Evolutionary conservation across 2,329 filamentous ascomycete genomes (phyloP), one percentile per base, ranked within the genome.

Genomic region (Tolypocladium capitatum): DNA sequence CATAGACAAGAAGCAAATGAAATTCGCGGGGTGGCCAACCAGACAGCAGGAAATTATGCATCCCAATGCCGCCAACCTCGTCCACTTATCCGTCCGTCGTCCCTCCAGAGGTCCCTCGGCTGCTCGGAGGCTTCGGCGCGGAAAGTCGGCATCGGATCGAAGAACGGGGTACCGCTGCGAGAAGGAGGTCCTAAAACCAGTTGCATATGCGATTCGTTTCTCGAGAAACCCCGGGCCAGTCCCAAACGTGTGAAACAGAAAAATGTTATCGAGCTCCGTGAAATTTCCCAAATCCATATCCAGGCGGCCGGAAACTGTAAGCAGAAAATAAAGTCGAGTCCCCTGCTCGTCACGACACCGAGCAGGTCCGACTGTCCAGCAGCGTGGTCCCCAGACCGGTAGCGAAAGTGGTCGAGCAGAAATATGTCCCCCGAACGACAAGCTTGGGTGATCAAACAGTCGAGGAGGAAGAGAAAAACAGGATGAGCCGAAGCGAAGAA

Each of bases 241-340:
- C 28, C 43, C 43, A 35, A 46, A 36, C 38, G 48, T 46, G 47
- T 46, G 47, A 52, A 51, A 40, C 27, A 41, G 56, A 52, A 55
- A 56, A 53, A 47, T 54, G 50, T 54, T 38, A 49, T 51, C 46
- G 46, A 36, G 44, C 18, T 18, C 16, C 38, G 3, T 28, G 16
- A 41, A 9, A 41, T 24, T 28, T 41, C 24, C 16, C 38, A 13
- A 13, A 18, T 18, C 38, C 38, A 8, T n/a, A 41, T 27, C 38
- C 38, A 24, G 9, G 3, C 38, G 30, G 38, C 24, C 24, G 18
- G 5, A 41, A 16, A 11, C 1, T 11, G 16, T 28, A n/a, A 18
- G 24, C 24, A 30, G n/a, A n/a, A 11, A 31, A 31, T 14, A 1
- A 16, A 32, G 31, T 32, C 13, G 31, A 13, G 18, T 16, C 9